phyloP scores from a whole-genome alignment of 257 asterid species.

The Gentiana dahurica region DNA sequence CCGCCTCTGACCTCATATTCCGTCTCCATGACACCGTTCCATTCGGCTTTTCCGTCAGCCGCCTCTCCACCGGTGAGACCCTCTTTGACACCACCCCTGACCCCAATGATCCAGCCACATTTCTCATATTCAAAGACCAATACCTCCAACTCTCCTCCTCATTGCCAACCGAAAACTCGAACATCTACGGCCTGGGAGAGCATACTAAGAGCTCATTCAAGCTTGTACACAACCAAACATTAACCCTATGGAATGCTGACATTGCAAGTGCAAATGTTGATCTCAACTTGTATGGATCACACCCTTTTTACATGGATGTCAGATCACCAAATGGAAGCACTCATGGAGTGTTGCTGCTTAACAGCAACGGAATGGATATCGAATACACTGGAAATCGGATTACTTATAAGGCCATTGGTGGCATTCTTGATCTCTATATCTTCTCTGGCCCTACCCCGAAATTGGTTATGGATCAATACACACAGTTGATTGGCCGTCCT shows the following conservation, averaged over 20 bases:
- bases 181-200: slow-evolving; percentile 81
- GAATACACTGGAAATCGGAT: slow-evolving; percentile 58
- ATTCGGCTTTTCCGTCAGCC: slow-evolving; percentile 25
- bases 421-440: slow-evolving; percentile 63
- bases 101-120: slow-evolving; percentile 10
- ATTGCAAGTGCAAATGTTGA: slow-evolving; percentile 42
- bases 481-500: slow-evolving; percentile 80
- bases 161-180: slow-evolving; percentile 36
- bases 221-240: slow-evolving; percentile 42
- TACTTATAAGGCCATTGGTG: slow-evolving; percentile 76
- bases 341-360: slow-evolving; percentile 73
- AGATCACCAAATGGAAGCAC: slow-evolving; percentile 50
- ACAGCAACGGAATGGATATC: slow-evolving; percentile 84
- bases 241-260: slow-evolving; percentile 88
- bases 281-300: slow-evolving; percentile 73
- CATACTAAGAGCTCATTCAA: slow-evolving; percentile 61
- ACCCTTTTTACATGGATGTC: slow-evolving; percentile 85
- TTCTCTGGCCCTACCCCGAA: slow-evolving; percentile 77
- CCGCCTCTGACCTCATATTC: slow-evolving; percentile 24
- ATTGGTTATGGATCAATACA: slow-evolving; percentile 68
- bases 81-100: slow-evolving; percentile 28
- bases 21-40: slow-evolving; percentile 29
- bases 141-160: slow-evolving; percentile 76
- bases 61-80: slow-evolving; percentile 26
- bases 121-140: slow-evolving; percentile 57